phyloP scores from a whole-genome alignment of 495 filamentous ascomycete genomes.

The Neurospora sublineolata region DNA sequence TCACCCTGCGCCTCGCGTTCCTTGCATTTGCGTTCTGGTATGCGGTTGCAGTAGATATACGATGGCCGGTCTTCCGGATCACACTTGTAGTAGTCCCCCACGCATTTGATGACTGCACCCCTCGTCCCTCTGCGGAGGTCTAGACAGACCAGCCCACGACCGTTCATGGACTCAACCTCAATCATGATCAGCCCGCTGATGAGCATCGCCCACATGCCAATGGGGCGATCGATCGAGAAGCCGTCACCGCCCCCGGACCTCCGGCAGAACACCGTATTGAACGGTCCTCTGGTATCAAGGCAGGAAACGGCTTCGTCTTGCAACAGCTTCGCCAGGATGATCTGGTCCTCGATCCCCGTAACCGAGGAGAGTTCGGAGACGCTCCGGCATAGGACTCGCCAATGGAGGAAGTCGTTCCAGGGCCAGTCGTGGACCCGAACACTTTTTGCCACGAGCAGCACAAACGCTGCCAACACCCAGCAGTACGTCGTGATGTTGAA shows the following conservation, averaged over 20 bases:
- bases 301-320: slow-evolving; percentile 11
- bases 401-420: slow-evolving; percentile 24
- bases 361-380: slow-evolving; percentile 21
- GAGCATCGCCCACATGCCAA: slow-evolving; percentile 12
- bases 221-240: slow-evolving; percentile 24
- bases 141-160: not conserved
- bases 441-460: slow-evolving; percentile 21
- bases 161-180: slow-evolving; percentile 10
- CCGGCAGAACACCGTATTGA: slow-evolving; percentile 15
- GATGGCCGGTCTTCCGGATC: no score
- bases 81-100: no score
- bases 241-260: slow-evolving; percentile 7
- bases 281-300: slow-evolving; percentile 18
- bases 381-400: slow-evolving; percentile 14
- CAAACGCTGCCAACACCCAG: slow-evolving; percentile 23
- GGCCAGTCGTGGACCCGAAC: slow-evolving; percentile 22
- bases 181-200: slow-evolving; percentile 18
- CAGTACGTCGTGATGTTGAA: slow-evolving; percentile 25
- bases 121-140: not conserved
- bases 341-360: slow-evolving; percentile 19
- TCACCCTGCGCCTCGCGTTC: no score
- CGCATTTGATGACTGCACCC: no score
- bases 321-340: slow-evolving; percentile 21
- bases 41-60: no score
- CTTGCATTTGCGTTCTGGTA: no score